These are phyloP conservation scores for Astrothelium macrocarpum DNA, from an alignment of 495 filamentous ascomycete genomes.

Conservation along the genomic window DNA sequence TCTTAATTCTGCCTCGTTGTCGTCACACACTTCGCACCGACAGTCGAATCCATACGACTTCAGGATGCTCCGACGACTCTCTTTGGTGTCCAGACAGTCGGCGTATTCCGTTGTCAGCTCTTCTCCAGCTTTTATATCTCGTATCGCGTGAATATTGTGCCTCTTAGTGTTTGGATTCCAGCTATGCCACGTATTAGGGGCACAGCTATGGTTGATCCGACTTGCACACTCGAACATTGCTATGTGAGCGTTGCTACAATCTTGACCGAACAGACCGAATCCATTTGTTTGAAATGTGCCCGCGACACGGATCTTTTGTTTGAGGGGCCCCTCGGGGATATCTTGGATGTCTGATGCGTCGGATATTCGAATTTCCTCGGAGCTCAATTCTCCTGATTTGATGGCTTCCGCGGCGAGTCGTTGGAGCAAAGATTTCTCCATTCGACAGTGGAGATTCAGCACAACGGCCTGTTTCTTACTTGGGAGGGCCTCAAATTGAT, in stretches of 20 bases:
- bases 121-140: not conserved
- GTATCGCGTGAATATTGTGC: not conserved
- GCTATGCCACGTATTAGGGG: not conserved
- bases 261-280: not conserved
- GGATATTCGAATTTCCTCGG: not conserved
- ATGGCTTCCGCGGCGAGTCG: not conserved
- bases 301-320: not conserved
- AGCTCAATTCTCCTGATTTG: not conserved
- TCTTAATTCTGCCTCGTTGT: not conserved
- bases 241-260: not conserved
- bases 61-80: not conserved
- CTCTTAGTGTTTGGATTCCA: not conserved
- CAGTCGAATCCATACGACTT: not conserved
- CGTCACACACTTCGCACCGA: not conserved
- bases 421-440: not conserved
- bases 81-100: not conserved
- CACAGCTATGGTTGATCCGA: not conserved
- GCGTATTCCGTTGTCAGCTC: not conserved
- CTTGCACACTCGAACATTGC: not conserved
- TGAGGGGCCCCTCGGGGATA: not conserved
- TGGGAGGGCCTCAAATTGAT: not conserved
- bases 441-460: not conserved
- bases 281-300: not conserved
- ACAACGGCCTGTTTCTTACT: not conserved
- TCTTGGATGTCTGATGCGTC: not conserved